These are phyloP conservation scores for Ascochyta koolunga DNA, from an alignment of 2,329 filamentous ascomycete genomes.

Conservation along the genomic window DNA sequence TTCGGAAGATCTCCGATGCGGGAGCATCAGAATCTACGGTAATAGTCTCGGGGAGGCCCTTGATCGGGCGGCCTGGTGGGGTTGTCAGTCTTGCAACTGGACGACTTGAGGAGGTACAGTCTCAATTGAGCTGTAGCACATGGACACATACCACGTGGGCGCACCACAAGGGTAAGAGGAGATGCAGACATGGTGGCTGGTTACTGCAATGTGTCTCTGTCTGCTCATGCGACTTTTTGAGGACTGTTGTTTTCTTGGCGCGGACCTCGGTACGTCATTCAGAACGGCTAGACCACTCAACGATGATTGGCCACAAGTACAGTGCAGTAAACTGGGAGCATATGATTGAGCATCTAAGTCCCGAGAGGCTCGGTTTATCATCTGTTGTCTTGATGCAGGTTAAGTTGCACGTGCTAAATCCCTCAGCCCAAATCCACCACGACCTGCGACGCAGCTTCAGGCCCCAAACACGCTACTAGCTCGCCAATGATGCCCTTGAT, in stretches of 20 bases:
- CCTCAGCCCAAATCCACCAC: constrained; percentile 61
- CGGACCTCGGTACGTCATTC: constrained; percentile 17
- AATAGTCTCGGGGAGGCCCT: constrained; percentile 63
- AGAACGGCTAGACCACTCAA: constrained; percentile 4
- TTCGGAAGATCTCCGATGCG: constrained; percentile 62
- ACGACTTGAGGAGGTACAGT: constrained; percentile 4
- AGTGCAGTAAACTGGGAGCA: neutral
- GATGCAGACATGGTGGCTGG: constrained; percentile 50
- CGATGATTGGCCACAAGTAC: neutral
- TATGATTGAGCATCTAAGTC: neutral
- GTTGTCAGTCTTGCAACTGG: constrained; percentile 8
- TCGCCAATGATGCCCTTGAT: constrained; percentile 71
- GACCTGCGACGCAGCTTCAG: constrained; percentile 62
- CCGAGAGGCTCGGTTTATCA: neutral
- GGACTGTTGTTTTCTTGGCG: constrained; percentile 15
- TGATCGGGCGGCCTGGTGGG: constrained; percentile 64
- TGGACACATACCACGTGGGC: constrained; percentile 51
- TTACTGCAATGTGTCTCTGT: constrained; percentile 1
- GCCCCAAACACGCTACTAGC: constrained; percentile 69
- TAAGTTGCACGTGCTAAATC: neutral
- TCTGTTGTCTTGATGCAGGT: neutral
- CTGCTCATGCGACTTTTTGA: constrained; percentile 13
- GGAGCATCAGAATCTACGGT: constrained; percentile 59
- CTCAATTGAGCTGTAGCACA: constrained; percentile 4
- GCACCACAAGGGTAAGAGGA: constrained; percentile 51